phyloP scores from a whole-genome alignment of 371 early-diverging fungal species.

The Quaeritorhiza haematococci region DNA sequence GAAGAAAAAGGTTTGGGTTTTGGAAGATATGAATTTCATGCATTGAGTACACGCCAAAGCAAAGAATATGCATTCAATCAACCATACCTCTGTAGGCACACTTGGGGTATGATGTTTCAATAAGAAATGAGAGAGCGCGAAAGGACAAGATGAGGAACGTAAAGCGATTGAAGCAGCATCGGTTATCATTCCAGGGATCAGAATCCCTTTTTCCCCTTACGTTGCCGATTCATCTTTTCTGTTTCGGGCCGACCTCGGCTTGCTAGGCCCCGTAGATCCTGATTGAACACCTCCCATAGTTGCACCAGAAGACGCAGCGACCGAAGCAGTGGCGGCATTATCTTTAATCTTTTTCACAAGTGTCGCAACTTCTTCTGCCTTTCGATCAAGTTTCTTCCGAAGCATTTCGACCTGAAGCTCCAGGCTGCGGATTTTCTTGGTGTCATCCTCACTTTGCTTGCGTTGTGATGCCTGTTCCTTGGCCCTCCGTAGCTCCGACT shows the following conservation, averaged over 20 bases:
- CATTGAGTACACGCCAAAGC: no score
- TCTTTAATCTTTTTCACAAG: conserved; percentile 20
- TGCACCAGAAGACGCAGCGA: no score
- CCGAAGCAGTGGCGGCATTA: no score
- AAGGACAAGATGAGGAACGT: neutral
- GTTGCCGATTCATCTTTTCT: conserved; percentile 15
- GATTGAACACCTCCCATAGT: conserved; percentile 8
- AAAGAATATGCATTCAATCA: no score
- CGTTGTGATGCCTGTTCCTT: conserved; percentile 18
- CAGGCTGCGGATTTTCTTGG: conserved; percentile 23
- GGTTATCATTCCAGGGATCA: conserved; percentile 17
- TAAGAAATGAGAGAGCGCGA: no score
- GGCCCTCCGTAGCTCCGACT: conserved; percentile 19
- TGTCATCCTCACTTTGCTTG: conserved; percentile 26
- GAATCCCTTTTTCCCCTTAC: conserved; percentile 11
- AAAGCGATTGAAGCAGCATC: neutral
- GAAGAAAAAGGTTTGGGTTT: no score
- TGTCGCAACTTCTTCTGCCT: conserved; percentile 24
- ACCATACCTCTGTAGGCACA: no score
- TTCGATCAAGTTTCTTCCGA: conserved; percentile 31
- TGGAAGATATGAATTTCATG: no score
- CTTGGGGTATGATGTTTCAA: no score
- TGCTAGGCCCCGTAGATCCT: conserved; percentile 15
- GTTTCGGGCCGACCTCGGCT: conserved; percentile 11
- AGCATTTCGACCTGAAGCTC: conserved; percentile 27